Evolutionary conservation across 192 early-diverging fungal species (phyloP), one percentile per base, ranked within the genome.

Genomic region (Mortierella alpina): DNA sequence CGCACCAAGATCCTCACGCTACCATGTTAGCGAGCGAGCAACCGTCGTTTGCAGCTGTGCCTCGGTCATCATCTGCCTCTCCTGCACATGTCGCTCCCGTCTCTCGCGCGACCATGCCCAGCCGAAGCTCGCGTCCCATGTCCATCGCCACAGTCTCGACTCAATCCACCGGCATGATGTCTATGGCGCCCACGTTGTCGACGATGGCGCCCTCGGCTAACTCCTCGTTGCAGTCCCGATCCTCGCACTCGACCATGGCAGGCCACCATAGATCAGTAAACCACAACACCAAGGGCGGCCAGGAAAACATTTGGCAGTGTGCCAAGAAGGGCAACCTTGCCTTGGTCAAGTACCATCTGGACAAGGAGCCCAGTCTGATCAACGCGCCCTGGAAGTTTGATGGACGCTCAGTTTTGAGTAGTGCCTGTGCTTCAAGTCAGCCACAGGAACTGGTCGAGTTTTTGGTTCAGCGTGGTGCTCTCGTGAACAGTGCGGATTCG

Each of bases 401-500:
- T 48, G 77, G 77, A 45, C 77, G 77, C 8, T 80, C 77, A 1
- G 70, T 68, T 41, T 50, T 80, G 48, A 72, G 70, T 59, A 80
- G 77, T 72, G 77, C 77, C 41, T 80, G 77, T 20, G 54, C 77
- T 12, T 80, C 77, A 5, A 68, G 51, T 31, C 77, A 68, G 18
- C 77, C 77, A 12, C 68, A 68, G 11, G 77, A 80, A 14, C n/a
- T 80, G 77, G 70, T 80, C 31, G 76, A 80, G 70, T 80, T 50
- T 48, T 59, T 80, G 70, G 65, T 80, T 15, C 68, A 72, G 63
- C 56, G 60, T 5, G 68, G 68, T 14, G 76, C 76, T 23, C 70
- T 72, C n/a, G 76, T 80, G 0, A 70, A 72, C 57, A 45, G 50
- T 54, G 47, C 64, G 8, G 76, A 80, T 17, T 31, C 63, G 5